These are phyloP conservation scores for Penicillium waksmanii DNA, from an alignment of 495 filamentous ascomycete species.

Conservation along the genomic window DNA sequence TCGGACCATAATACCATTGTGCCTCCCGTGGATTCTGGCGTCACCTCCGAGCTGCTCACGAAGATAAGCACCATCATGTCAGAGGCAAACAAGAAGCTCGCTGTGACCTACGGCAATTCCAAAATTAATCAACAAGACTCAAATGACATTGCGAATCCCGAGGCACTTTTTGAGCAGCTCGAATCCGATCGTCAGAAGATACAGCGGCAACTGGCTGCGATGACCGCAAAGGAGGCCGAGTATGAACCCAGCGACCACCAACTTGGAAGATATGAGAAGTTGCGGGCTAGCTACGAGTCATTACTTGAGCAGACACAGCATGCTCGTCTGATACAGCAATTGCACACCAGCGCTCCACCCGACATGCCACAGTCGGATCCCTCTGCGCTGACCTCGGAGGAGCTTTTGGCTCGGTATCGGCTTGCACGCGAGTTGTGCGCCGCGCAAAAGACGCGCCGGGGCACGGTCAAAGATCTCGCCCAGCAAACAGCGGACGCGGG, in stretches of 20 bases:
- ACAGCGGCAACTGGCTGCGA: constrained; percentile 32
- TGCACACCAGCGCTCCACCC: constrained; percentile 21
- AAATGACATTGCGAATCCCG: constrained; percentile 47
- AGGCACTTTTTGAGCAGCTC: constrained; percentile 47
- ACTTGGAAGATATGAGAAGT: constrained; percentile 39
- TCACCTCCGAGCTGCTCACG: constrained; percentile 40
- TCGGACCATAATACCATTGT: constrained; percentile 31
- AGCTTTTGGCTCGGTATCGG: constrained; percentile 36
- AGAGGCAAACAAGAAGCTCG: constrained; percentile 49
- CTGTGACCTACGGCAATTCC: constrained; percentile 44
- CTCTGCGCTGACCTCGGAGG: constrained; percentile 28
- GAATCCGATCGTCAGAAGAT: constrained; percentile 51
- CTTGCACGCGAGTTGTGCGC: constrained; percentile 41
- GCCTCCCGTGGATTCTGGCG: constrained; percentile 31
- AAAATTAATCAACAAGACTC: constrained; percentile 42
- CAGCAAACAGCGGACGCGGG: constrained; percentile 53
- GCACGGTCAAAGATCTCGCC: constrained; percentile 46
- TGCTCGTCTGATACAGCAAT: constrained; percentile 30
- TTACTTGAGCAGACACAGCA: constrained; percentile 49
- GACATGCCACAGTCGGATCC: constrained; percentile 15
- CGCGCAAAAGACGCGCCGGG: constrained; percentile 46
- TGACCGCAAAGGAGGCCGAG: constrained; percentile 39
- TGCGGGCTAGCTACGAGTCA: constrained; percentile 41
- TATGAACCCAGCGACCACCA: constrained; percentile 36
- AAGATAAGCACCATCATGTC: constrained; percentile 50